Percentiles rank a stretch among this genome's conserved stretches.
phyloP scores from a whole-genome alignment of 345 rosid species.

The rapeseed (Brassica napus) region Da-Ae NC_063435.1:2003501-2004000 shows the following conservation, averaged over 20 bases:
- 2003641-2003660: slow-evolving; percentile 8
- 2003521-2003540: slow-evolving; percentile 1
- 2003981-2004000: no score
- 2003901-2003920: no score
- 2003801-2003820: not conserved
- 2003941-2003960: no score
- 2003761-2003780: no score
- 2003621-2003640: not conserved
- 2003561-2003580: slow-evolving; percentile 30
- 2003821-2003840: not conserved
- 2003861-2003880: no score
- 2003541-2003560: slow-evolving; percentile 12
- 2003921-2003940: no score
- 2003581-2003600: slow-evolving; percentile 21
- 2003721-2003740: not conserved
- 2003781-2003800: no score
- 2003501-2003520: slow-evolving; percentile 9
- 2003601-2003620: slow-evolving; percentile 2
- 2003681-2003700: not conserved
- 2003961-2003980: no score
- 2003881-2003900: no score
- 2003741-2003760: not conserved
- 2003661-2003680: not conserved
- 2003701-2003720: not conserved
- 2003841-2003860: no score